Percentiles rank a stretch among this genome's conserved stretches.
These are phyloP conservation scores for Plasmodium gonderi DNA, from an alignment of 169 alveolate species.

Conservation along the genomic window DNA sequence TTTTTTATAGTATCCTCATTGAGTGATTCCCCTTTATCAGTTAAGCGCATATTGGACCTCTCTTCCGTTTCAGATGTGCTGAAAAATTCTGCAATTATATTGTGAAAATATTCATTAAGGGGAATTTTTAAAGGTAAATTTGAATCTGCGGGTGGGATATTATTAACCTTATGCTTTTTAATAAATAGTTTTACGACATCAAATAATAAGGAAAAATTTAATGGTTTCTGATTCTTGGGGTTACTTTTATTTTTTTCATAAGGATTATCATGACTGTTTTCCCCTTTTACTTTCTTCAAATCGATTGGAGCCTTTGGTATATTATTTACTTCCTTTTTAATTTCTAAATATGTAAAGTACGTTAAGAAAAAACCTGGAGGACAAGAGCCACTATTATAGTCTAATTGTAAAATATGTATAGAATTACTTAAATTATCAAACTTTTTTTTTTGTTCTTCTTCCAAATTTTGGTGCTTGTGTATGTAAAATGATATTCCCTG, in stretches of 20 bases:
- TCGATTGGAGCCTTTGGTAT: not conserved
- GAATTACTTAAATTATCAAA: not conserved
- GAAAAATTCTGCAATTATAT: not conserved
- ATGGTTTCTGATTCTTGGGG: conserved; percentile 9
- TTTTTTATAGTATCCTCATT: not conserved
- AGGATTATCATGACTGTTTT: not conserved
- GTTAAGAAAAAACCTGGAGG: conserved; percentile 55
- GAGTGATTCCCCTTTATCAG: not conserved
- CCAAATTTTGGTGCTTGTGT: conserved; percentile 36
- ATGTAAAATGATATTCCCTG: conserved; percentile 43
- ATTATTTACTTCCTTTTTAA: not conserved
- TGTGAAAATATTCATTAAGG: conserved; percentile 4
- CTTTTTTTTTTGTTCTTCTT: not conserved
- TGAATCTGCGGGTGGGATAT: not conserved
- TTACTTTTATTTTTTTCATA: not conserved
- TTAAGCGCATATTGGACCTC: not conserved
- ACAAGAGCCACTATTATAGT: conserved; percentile 57
- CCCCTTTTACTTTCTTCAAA: not conserved
- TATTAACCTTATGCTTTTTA: conserved; percentile 10
- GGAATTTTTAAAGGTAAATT: conserved; percentile 4
- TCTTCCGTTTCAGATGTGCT: not conserved
- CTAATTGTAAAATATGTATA: conserved; percentile 56
- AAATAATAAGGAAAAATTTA: conserved; percentile 22
- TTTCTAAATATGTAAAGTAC: conserved; percentile 51
- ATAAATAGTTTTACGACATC: conserved; percentile 48